phyloP scores from a whole-genome alignment of 2,329 filamentous ascomycete genomes.

The Colletotrichum lupini region DNA sequence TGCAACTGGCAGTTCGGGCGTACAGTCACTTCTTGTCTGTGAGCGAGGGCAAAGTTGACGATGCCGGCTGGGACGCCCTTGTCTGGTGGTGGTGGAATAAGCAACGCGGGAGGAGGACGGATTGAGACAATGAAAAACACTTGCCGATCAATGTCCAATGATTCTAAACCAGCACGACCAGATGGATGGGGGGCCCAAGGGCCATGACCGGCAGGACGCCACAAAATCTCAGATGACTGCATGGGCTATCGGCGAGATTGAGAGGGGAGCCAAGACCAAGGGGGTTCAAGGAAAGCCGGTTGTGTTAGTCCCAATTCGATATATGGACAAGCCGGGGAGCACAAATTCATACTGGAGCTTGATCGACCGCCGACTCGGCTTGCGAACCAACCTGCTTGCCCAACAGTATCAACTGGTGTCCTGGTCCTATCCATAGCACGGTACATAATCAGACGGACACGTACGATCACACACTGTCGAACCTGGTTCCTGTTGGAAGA shows the following conservation, averaged over 20 bases:
- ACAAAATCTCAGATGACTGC: conserved; percentile 31
- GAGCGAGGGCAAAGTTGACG: not conserved
- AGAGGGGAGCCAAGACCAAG: not conserved
- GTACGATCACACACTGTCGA: conserved; percentile 26
- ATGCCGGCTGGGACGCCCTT: conserved; percentile 3
- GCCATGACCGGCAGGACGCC: conserved; percentile 19
- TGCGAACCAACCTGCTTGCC: conserved; percentile 1
- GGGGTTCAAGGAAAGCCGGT: not conserved
- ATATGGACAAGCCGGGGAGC: conserved; percentile 22
- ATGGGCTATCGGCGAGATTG: conserved; percentile 3
- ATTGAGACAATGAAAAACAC: conserved; percentile 24
- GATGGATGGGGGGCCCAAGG: conserved; percentile 10
- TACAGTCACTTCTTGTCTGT: not conserved
- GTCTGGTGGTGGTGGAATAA: conserved; percentile 22
- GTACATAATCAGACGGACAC: conserved; percentile 11
- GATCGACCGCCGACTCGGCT: conserved; percentile 19
- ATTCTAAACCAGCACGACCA: conserved; percentile 2
- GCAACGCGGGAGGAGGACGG: conserved; percentile 18
- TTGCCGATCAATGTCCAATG: conserved; percentile 19
- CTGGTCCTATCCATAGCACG: conserved; percentile 1
- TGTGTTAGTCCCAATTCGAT: conserved; percentile 18
- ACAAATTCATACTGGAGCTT: conserved; percentile 28
- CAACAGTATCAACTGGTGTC: not conserved
- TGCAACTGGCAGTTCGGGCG: conserved; percentile 6
- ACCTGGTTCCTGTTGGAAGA: not conserved